Percentiles rank a stretch among this genome's conserved stretches.
These are phyloP conservation scores for Aspergillus sp. DNA, from an alignment of 2,329 filamentous ascomycete genomes.

Conservation along the genomic window DNA sequence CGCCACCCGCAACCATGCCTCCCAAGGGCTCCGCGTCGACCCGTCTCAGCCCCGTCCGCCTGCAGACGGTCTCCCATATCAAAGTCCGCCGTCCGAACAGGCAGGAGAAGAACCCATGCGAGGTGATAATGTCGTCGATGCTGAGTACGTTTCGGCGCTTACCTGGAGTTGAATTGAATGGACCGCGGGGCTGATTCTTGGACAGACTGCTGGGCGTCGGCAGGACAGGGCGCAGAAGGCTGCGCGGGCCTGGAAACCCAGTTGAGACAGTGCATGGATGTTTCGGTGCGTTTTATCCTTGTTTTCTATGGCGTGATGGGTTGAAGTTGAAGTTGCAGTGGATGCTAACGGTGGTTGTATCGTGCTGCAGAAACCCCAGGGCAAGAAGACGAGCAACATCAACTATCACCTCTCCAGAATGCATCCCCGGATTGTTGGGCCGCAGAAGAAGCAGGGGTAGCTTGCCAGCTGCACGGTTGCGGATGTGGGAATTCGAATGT, in stretches of 20 bases:
- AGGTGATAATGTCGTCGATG: constrained; percentile 57
- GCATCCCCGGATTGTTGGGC: constrained; percentile 63
- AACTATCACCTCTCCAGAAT: constrained; percentile 82
- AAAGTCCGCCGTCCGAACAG: constrained; percentile 56
- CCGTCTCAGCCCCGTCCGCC: constrained; percentile 35
- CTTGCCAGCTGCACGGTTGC: no score
- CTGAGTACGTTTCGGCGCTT: constrained; percentile 45
- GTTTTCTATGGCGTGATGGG: not conserved
- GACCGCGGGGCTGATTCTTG: constrained; percentile 8
- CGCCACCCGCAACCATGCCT: constrained; percentile 26
- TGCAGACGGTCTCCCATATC: constrained; percentile 45
- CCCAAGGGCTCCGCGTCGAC: constrained; percentile 36
- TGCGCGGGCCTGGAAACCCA: constrained; percentile 53
- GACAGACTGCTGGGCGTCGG: constrained; percentile 40
- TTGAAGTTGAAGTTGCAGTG: not conserved
- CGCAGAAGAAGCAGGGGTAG: constrained; percentile 61
- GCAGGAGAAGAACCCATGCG: constrained; percentile 53
- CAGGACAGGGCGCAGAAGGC: constrained; percentile 43
- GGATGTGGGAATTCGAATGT: no score
- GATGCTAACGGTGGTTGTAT: constrained; percentile 1
- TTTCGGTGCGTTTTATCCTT: constrained; percentile 47
- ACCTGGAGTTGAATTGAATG: not conserved
- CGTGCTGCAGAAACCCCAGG: constrained; percentile 43
- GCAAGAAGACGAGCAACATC: constrained; percentile 64
- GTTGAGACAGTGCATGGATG: constrained; percentile 68